These are phyloP conservation scores for Piedraia hortae DNA, from an alignment of 2,329 filamentous ascomycete genomes.

Conservation along the genomic window DNA sequence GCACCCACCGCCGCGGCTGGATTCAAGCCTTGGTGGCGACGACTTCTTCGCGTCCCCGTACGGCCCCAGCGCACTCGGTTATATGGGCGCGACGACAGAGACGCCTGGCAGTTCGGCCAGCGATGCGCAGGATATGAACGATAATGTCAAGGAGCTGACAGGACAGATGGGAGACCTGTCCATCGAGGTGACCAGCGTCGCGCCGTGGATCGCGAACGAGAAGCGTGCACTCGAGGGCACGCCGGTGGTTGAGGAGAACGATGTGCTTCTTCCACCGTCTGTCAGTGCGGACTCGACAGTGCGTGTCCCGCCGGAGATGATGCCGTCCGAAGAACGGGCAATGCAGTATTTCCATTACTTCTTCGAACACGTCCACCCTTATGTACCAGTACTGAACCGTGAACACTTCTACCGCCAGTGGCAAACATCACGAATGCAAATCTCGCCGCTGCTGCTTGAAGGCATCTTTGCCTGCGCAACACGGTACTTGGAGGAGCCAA, in stretches of 20 bases:
- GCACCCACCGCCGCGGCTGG: conserved; percentile 2
- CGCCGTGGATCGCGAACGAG: conserved; percentile 56
- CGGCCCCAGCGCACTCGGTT: conserved; percentile 3
- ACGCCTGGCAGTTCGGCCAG: conserved; percentile 8
- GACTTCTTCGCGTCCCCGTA: conserved; percentile 3
- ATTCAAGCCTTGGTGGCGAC: conserved; percentile 3
- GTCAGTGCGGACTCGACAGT: conserved; percentile 47
- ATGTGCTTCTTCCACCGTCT: conserved; percentile 40
- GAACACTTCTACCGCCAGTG: conserved; percentile 67
- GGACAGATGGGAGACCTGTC: conserved; percentile 61
- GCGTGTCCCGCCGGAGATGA: conserved; percentile 70
- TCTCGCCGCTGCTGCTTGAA: conserved; percentile 72
- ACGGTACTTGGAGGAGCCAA: conserved; percentile 54
- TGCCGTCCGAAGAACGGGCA: conserved; percentile 65
- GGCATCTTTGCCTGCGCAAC: conserved; percentile 77
- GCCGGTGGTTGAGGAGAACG: conserved; percentile 43
- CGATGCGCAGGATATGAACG: conserved; percentile 11
- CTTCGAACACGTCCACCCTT: conserved; percentile 74
- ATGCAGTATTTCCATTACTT: conserved; percentile 73
- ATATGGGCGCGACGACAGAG: conserved; percentile 5
- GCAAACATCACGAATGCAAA: conserved; percentile 52
- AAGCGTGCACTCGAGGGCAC: conserved; percentile 27
- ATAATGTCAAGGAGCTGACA: conserved; percentile 8
- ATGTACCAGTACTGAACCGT: conserved; percentile 70
- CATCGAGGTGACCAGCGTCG: conserved; percentile 65